Conservation (phyloP, 2,329 filamentous ascomycete genomes). For the Orbilia blumenaviensis region DNA sequence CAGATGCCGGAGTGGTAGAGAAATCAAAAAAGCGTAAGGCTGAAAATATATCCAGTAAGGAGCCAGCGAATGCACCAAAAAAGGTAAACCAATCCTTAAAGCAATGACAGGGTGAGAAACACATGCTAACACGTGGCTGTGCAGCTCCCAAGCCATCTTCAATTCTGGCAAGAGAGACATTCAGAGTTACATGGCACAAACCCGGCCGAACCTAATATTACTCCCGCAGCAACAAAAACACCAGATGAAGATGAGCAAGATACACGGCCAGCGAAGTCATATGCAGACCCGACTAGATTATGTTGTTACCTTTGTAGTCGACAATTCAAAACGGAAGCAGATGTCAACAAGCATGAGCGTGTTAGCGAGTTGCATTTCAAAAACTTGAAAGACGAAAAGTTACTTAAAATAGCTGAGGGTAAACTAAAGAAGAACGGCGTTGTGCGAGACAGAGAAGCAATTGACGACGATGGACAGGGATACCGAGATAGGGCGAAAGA, state of each 20-base stretch:
- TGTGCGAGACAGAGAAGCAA: constrained; percentile 55
- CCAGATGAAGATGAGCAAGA: constrained; percentile 57
- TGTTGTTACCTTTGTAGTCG: constrained; percentile 72
- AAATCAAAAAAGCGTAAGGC: constrained; percentile 58
- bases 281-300: constrained; percentile 68
- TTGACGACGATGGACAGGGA: constrained; percentile 50
- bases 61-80: constrained; percentile 59
- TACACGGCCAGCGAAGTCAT: constrained; percentile 67
- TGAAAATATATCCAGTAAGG: constrained; percentile 60
- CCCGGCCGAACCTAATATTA: constrained; percentile 37
- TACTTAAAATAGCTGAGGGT: constrained; percentile 61
- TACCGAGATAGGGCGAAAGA: constrained; percentile 76
- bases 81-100: constrained; percentile 54
- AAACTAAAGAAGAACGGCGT: constrained; percentile 60
- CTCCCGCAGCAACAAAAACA: constrained; percentile 54
- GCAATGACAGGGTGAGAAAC: background rate
- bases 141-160: constrained; percentile 72
- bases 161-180: constrained; percentile 77
- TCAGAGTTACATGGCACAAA: constrained; percentile 70
- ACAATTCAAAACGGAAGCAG: constrained; percentile 67
- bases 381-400: constrained; percentile 66
- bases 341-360: constrained; percentile 70
- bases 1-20: constrained; percentile 48
- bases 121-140: constrained; percentile 52
- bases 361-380: constrained; percentile 68